Evolutionary conservation across 257 asterid genomes (phyloP).

Genomic region (Scutellaria galericulata): DNA sequence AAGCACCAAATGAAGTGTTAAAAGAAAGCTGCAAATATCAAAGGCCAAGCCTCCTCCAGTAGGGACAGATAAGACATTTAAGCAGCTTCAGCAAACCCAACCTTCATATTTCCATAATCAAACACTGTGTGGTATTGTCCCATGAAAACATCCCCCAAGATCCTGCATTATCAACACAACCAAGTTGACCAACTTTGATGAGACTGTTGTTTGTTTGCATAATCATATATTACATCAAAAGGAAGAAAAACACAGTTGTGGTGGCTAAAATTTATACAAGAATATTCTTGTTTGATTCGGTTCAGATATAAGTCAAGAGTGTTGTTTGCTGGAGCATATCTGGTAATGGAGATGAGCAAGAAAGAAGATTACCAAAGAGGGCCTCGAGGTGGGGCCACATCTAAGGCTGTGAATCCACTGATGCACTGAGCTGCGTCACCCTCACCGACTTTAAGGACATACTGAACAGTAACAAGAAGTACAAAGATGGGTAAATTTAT

Average conservation of each 20-base stretch:
- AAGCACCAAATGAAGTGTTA: constrained; percentile 10
- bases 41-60: not conserved
- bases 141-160: constrained; percentile 87
- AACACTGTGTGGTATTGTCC: constrained; percentile 80
- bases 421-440: constrained; percentile 81
- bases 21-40: constrained; percentile 9
- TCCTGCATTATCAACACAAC: constrained; percentile 53
- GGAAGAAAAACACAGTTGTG: not conserved
- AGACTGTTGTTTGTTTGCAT: not conserved
- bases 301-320: not conserved
- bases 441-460: constrained; percentile 75
- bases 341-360: not conserved
- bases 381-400: constrained; percentile 86
- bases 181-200: not conserved
- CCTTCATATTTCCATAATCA: constrained; percentile 67
- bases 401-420: constrained; percentile 86
- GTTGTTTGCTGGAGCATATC: not conserved
- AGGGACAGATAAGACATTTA: constrained; percentile 18
- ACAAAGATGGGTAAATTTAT: constrained; percentile 4
- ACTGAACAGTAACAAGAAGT: constrained; percentile 48
- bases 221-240: not conserved
- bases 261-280: not conserved
- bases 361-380: constrained; percentile 68
- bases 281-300: not conserved
- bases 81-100: constrained; percentile 87